phyloP scores from a whole-genome alignment of 2,329 filamentous ascomycete species.

The Sarocladium strictum region DNA sequence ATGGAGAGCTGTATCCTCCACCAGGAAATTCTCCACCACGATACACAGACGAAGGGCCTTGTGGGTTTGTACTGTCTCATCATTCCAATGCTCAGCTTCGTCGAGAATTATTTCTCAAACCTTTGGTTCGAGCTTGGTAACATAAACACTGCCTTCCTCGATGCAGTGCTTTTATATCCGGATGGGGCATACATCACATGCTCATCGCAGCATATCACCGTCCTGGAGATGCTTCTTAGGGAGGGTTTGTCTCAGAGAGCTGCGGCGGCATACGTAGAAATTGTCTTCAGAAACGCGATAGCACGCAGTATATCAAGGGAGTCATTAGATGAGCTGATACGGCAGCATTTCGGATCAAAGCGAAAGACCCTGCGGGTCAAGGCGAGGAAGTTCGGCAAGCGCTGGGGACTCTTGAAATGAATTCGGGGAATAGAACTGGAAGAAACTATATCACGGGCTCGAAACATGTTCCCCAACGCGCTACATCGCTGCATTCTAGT shows the following conservation, averaged over 20 bases:
- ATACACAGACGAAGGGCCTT: too few species aligned
- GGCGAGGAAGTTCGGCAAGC: background rate
- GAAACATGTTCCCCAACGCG: too few species aligned
- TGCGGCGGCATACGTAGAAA: background rate
- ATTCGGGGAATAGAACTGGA: too few species aligned
- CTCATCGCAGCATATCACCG: too few species aligned
- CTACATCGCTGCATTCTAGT: too few species aligned
- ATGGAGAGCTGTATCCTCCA: background rate
- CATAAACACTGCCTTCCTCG: too few species aligned
- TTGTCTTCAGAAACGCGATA: background rate
- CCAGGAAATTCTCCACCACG: too few species aligned
- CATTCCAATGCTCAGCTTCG: background rate
- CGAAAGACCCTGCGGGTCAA: background rate
- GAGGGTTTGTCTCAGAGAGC: background rate
- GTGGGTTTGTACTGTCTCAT: background rate
- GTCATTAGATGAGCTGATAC: background rate
- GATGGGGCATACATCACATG: too few species aligned
- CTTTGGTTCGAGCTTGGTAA: too few species aligned
- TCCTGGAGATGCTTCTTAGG: background rate
- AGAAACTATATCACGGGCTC: too few species aligned
- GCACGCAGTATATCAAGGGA: background rate
- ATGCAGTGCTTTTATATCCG: too few species aligned
- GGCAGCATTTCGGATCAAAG: background rate
- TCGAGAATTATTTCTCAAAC: background rate
- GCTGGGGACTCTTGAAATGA: background rate